A percentile compares a stretch with the other conserved stretches of the same genome.
Conservation (phyloP, 805 yeast genomes). For the Metschnikowia arizonensis region DNA sequence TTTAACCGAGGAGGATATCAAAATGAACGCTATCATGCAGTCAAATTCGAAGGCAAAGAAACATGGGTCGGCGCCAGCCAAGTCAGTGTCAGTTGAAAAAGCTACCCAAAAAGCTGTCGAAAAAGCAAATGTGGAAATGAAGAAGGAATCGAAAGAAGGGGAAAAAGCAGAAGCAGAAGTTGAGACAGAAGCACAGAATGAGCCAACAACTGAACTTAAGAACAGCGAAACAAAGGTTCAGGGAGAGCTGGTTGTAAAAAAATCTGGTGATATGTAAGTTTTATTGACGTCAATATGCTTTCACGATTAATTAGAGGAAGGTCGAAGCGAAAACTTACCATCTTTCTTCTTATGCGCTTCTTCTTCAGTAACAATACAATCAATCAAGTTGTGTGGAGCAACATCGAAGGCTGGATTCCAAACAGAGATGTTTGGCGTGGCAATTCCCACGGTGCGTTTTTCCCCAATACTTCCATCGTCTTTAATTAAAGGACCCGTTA, state of each 20-base stretch:
- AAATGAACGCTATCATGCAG: conserved; percentile 44
- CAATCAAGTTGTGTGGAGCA: conserved; percentile 78
- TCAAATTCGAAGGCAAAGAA: conserved; percentile 5
- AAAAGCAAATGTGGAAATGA: background rate
- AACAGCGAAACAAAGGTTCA: background rate
- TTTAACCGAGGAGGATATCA: conserved; percentile 46
- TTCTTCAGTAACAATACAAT: conserved; percentile 85
- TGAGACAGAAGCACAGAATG: background rate
- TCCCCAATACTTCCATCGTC: conserved; percentile 29
- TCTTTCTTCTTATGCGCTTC: conserved; percentile 10
- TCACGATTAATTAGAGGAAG: background rate
- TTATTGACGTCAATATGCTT: background rate
- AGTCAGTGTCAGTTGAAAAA: background rate
- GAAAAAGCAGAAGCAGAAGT: background rate
- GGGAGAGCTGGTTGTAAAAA: background rate
- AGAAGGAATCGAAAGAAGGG: background rate
- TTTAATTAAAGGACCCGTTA: conserved; percentile 52
- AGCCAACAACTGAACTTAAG: background rate
- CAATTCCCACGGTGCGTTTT: conserved; percentile 61
- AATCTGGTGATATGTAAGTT: background rate
- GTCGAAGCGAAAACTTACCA: conserved; percentile 10
- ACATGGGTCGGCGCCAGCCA: background rate
- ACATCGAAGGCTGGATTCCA: conserved; percentile 98
- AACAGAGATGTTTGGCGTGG: conserved; percentile 78
- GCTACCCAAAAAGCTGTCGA: background rate